Percentiles rank a stretch among this genome's conserved stretches.
phyloP scores from a whole-genome alignment of 495 filamentous ascomycete species.

The Penicillium herquei region DNA sequence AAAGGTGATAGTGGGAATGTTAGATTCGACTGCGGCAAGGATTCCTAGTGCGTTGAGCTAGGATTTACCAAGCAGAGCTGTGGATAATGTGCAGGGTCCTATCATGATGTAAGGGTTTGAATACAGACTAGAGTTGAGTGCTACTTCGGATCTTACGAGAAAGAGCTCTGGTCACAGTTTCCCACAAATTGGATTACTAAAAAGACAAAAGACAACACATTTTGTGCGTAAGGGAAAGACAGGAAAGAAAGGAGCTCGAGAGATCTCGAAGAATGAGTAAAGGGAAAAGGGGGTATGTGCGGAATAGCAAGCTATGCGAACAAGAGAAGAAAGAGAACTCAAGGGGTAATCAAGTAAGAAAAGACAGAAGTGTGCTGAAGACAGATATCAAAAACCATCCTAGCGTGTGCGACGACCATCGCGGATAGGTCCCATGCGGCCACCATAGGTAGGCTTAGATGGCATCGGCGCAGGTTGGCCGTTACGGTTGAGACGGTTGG shows the following conservation, averaged over 20 bases:
- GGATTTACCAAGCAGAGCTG: too few species aligned
- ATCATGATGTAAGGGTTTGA: too few species aligned
- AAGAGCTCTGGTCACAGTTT: too few species aligned
- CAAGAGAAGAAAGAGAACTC: constrained; percentile 13
- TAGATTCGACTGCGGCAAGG: too few species aligned
- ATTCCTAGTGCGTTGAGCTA: too few species aligned
- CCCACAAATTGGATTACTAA: constrained; percentile 1
- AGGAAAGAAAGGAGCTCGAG: constrained; percentile 8
- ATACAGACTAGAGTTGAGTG: too few species aligned
- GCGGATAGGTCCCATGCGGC: constrained; percentile 31
- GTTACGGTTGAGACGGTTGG: constrained; percentile 57
- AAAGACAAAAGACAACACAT: constrained; percentile 2
- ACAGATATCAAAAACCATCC: background rate
- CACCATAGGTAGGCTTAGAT: constrained; percentile 21
- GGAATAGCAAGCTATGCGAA: constrained; percentile 31
- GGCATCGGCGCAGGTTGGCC: constrained; percentile 21
- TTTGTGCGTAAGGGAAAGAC: constrained; percentile 14
- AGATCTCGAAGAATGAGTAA: constrained; percentile 25
- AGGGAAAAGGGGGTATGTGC: constrained; percentile 25
- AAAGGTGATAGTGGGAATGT: too few species aligned
- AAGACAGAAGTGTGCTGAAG: background rate
- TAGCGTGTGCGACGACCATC: constrained; percentile 36
- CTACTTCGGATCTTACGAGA: too few species aligned
- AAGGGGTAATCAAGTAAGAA: constrained; percentile 1
- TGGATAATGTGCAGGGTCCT: too few species aligned